phyloP scores from a whole-genome alignment of 176 grass and related monocot genomes.

The Carex cristatella region DNA sequence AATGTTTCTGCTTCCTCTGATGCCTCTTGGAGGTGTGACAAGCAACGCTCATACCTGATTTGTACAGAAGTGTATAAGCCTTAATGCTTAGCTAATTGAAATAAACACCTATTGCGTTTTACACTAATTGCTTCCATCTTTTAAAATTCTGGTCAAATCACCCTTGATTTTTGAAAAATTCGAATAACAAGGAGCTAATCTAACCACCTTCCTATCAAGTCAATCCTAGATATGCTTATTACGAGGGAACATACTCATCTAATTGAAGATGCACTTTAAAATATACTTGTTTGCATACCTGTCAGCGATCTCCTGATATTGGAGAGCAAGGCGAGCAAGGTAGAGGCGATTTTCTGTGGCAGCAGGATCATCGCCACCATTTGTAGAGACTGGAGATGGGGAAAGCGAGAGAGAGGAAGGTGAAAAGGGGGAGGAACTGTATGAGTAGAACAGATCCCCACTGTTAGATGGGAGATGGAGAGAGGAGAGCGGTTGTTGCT shows the following conservation, averaged over 20 bases:
- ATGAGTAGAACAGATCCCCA: slow-evolving; percentile 60
- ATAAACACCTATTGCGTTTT: not conserved
- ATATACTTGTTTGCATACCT: slow-evolving; percentile 22
- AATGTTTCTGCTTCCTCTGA: slow-evolving; percentile 53
- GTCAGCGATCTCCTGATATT: slow-evolving; percentile 76
- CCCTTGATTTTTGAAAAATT: not conserved
- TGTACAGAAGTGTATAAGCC: not conserved
- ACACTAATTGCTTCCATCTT: not conserved
- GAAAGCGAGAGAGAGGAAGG: slow-evolving; percentile 63
- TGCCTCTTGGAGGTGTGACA: slow-evolving; percentile 70
- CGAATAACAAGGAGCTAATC: not conserved
- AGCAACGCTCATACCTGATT: slow-evolving; percentile 57
- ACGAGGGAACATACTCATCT: not conserved
- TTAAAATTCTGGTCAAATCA: not conserved
- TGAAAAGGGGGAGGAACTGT: slow-evolving; percentile 41
- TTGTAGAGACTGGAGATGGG: slow-evolving; percentile 53
- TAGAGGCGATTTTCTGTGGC: slow-evolving; percentile 56
- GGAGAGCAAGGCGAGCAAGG: slow-evolving; percentile 71
- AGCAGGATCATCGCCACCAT: slow-evolving; percentile 34
- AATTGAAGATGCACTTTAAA: not conserved
- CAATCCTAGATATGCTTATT: not conserved
- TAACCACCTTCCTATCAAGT: not conserved
- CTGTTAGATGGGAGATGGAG: slow-evolving; percentile 32
- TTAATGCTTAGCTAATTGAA: not conserved
- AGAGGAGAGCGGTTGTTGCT: slow-evolving; percentile 39